Base-by-base conservation (phyloP, 176 grass and related monocot species). In the Aegilops longissima region DNA sequence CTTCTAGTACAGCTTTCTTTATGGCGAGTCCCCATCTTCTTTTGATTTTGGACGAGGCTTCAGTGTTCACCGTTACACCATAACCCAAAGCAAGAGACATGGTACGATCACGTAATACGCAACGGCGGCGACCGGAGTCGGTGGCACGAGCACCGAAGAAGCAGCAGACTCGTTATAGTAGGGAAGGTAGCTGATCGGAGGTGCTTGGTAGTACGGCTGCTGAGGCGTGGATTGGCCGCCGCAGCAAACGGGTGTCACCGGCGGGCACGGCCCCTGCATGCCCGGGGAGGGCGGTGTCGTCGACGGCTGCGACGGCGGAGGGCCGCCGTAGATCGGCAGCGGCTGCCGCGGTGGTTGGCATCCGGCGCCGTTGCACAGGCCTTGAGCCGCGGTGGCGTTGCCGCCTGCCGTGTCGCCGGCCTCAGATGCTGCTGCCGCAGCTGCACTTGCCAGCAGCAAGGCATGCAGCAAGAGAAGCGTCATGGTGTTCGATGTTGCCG, bases 121-220 rank as follows among this genome's bases (percentile, higher is more conserved):
- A 81, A 40, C 47, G 31, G 70, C 21, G 18, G 45, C 73, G 17
- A 25, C 12, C 8, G 52, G 80, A 51, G 52, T 36, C 29, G 54
- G 72, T 17, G 16, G 47, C 73, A 29, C 45, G 3, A 62, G 71
- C 38, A 62, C 62, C 5, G 51, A 58, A 13, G 80, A 90, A 5
- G 73, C 84, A 5, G 73, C 84, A 14, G 89, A 83, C 40, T 33
- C 6, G 88, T 90, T 83, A 54, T 86, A 83, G 79, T 90, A 90
- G 8, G 89, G 89, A 33, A 73, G 12, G 33, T 90, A 87, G 31
- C 73, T 64, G n/a, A 66, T 30, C 20, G 89, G 84, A 73, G 89
- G 73, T 17, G 20, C 23, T 11, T 76, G 52, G 59, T 67, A 44
- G 82, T 66, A 85, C 23, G 77, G 83, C 42, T 90, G 88, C 62